Base-by-base conservation (phyloP, 345 rosid genomes). In the Brassica juncea region DNA sequence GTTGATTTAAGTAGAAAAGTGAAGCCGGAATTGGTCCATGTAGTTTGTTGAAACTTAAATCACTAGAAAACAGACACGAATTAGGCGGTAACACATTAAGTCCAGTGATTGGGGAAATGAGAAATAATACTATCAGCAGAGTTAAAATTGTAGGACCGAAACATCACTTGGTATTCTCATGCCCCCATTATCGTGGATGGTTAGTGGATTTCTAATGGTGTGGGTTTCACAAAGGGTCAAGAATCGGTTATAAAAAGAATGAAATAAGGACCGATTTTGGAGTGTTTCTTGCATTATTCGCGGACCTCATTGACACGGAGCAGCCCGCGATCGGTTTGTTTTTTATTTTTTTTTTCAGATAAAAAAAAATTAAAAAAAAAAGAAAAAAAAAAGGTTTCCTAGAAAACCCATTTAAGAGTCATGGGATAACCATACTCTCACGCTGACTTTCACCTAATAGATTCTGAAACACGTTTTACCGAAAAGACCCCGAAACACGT, bases 41-140 rank as follows among this genome's bases (percentile, higher is more conserved):
- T 62, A 82, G 52, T 7, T 73, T 77, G 79, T 82, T 82, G 84
- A 82, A 82, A 42, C 84, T 82, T 39, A 82, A 68, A 64, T 77
- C 84, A 67, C 84, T 81, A 64, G 4, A 71, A 58, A 74, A 68
- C 60, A 68, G 31, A 74, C 70, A 61, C 1, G 4, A 52, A 60
- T 47, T 68, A 37, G 57, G 47, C 1, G 64, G 57, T 15, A 59
- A 66, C 28, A 59, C 44, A 16, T 67, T 58, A 8, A 23, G 63
- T 57, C 27, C 67, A 39, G 44, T 76, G 59, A 39, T 34, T 39
- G 60, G 34, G 25, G 35, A 54, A 52, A 52, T 54, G 25, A 54
- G 15, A 9, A 35, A 55, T 66, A 75, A 15, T 28, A 55, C 15
- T 14, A 75, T 15, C 57, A 52, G 16, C 3, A 66, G 27, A 23